A percentile compares a stretch with the other conserved stretches of the same genome.
phyloP scores from a whole-genome alignment of 192 early-diverging fungal species.

The Jimgerdemannia flammicorona region DNA sequence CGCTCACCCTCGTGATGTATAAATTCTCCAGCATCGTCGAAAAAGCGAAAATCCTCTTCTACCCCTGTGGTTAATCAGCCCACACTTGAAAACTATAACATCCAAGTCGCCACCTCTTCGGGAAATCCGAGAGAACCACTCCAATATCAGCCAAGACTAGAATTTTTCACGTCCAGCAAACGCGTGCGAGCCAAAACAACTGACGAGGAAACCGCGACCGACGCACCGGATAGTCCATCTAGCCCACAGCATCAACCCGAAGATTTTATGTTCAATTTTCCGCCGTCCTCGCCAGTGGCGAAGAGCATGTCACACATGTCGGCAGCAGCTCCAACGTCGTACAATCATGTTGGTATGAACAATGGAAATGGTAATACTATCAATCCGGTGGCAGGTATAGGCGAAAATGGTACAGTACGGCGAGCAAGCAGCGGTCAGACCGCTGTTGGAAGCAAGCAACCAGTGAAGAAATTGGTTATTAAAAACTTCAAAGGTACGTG shows the following conservation, averaged over 20 bases:
- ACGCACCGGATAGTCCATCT: not conserved
- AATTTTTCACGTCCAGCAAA: constrained; percentile 4
- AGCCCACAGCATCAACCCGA: not conserved
- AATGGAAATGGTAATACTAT: not conserved
- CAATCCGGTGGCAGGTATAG: not conserved
- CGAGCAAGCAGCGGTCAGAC: constrained; percentile 5
- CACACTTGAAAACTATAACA: constrained; percentile 8
- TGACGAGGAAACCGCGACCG: not conserved
- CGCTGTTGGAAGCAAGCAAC: constrained; percentile 17
- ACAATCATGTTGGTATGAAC: not conserved
- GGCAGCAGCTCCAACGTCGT: not conserved
- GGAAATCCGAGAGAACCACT: not conserved
- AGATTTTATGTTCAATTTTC: not conserved
- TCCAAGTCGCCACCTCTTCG: constrained; percentile 3
- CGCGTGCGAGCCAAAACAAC: not conserved
- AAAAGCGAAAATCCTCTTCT: constrained; percentile 16
- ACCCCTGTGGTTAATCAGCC: constrained; percentile 11
- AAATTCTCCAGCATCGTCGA: constrained; percentile 10
- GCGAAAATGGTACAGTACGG: constrained; percentile 8
- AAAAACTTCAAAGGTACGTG: constrained; percentile 55
- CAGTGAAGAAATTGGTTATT: constrained; percentile 58
- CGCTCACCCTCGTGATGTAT: not conserved
- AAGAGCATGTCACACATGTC: no score
- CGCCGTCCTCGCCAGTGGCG: not conserved
- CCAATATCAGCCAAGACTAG: not conserved